phyloP scores from a whole-genome alignment of 192 early-diverging fungal species.

The Entomortierella chlamydospora region DNA sequence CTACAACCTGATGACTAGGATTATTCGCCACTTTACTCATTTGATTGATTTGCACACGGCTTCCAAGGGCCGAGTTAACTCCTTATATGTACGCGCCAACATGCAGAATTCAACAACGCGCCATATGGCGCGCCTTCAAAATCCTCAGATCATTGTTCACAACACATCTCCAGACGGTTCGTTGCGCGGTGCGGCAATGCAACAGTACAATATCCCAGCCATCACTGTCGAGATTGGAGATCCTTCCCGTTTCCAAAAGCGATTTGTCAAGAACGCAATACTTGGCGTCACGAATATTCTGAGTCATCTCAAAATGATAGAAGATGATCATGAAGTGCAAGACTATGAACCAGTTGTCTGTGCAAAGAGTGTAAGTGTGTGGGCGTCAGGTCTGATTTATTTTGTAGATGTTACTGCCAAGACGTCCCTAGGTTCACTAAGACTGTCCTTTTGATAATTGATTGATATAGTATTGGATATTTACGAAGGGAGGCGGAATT shows the following conservation, averaged over 20 bases:
- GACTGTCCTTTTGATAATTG: neutral
- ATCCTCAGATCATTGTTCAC: conserved; percentile 87
- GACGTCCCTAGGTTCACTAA: neutral
- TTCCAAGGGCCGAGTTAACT: conserved; percentile 86
- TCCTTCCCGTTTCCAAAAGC: conserved; percentile 87
- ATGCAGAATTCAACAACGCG: conserved; percentile 81
- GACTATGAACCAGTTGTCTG: conserved; percentile 75
- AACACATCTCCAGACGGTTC: conserved; percentile 80
- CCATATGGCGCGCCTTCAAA: conserved; percentile 85
- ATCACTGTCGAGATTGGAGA: conserved; percentile 96
- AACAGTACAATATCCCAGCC: conserved; percentile 77
- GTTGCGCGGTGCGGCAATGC: conserved; percentile 80
- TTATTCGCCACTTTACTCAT: conserved; percentile 84
- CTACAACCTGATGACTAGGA: conserved; percentile 83
- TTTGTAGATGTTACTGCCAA: neutral
- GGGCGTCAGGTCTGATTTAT: neutral
- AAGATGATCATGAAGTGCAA: conserved; percentile 61
- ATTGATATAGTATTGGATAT: conserved; percentile 74
- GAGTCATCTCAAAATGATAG: conserved; percentile 72
- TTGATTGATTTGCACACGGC: conserved; percentile 93
- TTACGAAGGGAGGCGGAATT: conserved; percentile 87
- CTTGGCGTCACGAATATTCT: conserved; percentile 72
- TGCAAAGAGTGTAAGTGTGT: conserved; percentile 62
- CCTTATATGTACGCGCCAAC: conserved; percentile 88
- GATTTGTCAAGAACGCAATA: conserved; percentile 77